Evolutionary conservation across 129 eudicot species (phyloP), one percentile per base, ranked within the genome.

Genomic region (Silybum marianum): DNA sequence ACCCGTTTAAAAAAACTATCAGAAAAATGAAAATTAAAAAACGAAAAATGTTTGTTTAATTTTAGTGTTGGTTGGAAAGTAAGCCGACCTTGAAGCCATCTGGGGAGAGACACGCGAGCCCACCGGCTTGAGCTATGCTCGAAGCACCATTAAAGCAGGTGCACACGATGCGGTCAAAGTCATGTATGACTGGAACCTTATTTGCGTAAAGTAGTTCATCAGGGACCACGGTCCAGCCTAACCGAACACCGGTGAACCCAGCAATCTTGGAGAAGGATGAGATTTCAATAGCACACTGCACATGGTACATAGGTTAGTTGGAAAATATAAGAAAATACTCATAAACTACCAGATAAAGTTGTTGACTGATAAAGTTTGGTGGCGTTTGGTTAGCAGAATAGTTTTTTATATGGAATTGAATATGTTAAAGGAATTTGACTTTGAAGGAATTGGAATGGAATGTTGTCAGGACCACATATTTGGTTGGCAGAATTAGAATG

Each of bases 151-250:
- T 90, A 60, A 94, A 94, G 82, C 93, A 89, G 70, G 98, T 94
- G 84, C 92, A 89, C 9, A 90, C 89, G 2, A 92, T 92, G 10
- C 98, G 92, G 78, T 94, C 92, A 72, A 81, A 94, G 76, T 94
- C 98, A 25, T 90, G 75, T 34, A 88, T 88, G 12, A 92, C 91
- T 1, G 98, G 98, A 78, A 90, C 88, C 44, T 91, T 93, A 83
- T 89, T 89, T 16, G 92, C 75, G 63, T 88, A 94, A 23, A 78
- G 60, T 14, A 94, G 91, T 78, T 90, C 96, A 62, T 94, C 88
- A 0, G 97, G 98, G 48, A 94, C 97, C 76, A 94, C 98, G 0
- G 98, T 94, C 98, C 98, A 94, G 1, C 98, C 98, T 8, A 94
- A 88, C 21, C 98, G 93, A 36, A 94, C 91, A 0, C 98, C 98